Base-by-base conservation (phyloP, 345 rosid genomes). In the Populus davidiana region DNA sequence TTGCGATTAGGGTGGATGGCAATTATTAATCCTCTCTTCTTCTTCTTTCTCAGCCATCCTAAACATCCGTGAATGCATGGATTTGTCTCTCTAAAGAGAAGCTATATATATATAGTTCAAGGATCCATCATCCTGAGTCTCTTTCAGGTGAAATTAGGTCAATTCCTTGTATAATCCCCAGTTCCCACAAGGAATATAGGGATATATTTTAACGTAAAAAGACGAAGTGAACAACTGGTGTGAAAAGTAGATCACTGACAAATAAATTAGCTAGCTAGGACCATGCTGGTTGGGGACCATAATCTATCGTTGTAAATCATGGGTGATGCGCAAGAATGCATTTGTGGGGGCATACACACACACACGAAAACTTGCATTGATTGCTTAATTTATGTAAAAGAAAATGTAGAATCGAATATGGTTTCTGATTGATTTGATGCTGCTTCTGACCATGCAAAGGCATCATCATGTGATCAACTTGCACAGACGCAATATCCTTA, bases 231-330 rank as follows among this genome's bases (percentile, higher is more conserved):
- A 21, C 50, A 38, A 43, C 54, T 6, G 56, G 29, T 25, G 20
- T 16, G 6, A 5, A 18, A 35, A 7, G 20, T 33, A 67, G 21
- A 71, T 29, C 7, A 21, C 36, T 33, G 36, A 33, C 5, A 33
- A 33, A 33, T 71, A 29, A 71, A 38, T 23, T 71, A 29, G 21
- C 17, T 7, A 8, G 36, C 36, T 4, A 33, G 47, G 33, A 72
- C 50, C 75, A 56, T 36, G 35, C 2, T 68, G 27, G 5, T 31
- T 36, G 23, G 50, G 75, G 64, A 71, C 75, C 75, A 70, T 43
- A 33, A 33, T 33, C 18, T 2, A 20, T 52, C n/a, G 41, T 23
- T 25, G 27, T 13, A 56, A 43, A 47, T 70, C 38, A 70, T 70
- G 10, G 27, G 50, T 16, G 33, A 31, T n/a, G 52, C 21, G 1